Evolutionary conservation across 208 protist genomes (phyloP).

Genomic region (Lotmaria passim): DNA sequence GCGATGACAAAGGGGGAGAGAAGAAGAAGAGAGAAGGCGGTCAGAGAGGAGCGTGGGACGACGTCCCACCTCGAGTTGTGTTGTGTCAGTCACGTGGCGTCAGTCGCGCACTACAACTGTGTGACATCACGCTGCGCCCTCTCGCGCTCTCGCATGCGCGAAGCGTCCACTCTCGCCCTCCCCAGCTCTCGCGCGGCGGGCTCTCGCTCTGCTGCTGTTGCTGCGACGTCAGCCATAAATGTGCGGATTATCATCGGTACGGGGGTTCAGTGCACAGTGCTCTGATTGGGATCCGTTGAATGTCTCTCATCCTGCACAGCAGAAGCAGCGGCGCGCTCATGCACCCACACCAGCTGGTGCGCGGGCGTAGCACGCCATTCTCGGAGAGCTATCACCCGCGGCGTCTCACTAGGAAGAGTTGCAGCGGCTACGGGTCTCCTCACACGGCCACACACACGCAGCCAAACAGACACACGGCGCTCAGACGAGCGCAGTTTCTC

Average conservation of each 20-base stretch:
- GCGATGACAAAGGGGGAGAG: not conserved
- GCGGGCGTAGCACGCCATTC: not conserved
- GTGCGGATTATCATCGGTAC: slow-evolving; percentile 7
- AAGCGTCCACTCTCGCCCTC: not conserved
- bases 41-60: slow-evolving; percentile 7
- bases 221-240: not conserved
- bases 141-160: too few relatives aligned
- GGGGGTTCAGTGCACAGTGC: slow-evolving; percentile 6
- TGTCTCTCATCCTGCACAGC: slow-evolving; percentile 7
- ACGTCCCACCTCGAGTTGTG: slow-evolving; percentile 14
- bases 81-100: slow-evolving; percentile 28
- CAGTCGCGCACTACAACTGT: slow-evolving; percentile 28
- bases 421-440: slow-evolving; percentile 2
- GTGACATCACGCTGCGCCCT: slow-evolving; percentile 9
- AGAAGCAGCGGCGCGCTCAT: too few relatives aligned
- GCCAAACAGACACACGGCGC: too few relatives aligned
- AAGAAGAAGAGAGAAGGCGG: not conserved
- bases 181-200: not conserved
- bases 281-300: slow-evolving; percentile 7
- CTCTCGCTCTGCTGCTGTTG: too few relatives aligned
- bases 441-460: too few relatives aligned
- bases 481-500: not conserved
- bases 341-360: not conserved
- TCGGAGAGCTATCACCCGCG: slow-evolving; percentile 3
- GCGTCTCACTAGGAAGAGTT: not conserved